Evolutionary conservation across 1,284 basidiomycete genomes (phyloP).

Genomic region (Psilocybe mexicana): DNA sequence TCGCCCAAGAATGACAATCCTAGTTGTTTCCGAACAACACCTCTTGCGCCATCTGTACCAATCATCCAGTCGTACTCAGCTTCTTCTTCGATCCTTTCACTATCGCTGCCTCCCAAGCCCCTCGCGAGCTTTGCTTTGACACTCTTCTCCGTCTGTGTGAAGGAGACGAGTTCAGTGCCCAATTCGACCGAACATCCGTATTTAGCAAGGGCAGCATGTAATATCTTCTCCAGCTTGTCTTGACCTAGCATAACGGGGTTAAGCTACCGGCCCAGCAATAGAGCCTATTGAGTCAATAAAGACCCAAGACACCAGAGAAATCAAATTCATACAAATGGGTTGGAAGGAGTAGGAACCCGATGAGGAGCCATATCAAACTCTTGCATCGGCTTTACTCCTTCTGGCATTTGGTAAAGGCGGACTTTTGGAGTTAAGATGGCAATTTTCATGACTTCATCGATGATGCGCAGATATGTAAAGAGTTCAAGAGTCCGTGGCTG

Average conservation of each 20-base stretch:
- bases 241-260: conserved; percentile 39
- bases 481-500: conserved; percentile 22
- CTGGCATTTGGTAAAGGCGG: conserved; percentile 30
- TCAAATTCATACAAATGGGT: conserved; percentile 28
- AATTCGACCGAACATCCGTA: conserved; percentile 36
- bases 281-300: conserved; percentile 19
- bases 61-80: conserved; percentile 37
- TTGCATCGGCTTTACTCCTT: conserved; percentile 24
- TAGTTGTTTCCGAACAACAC: conserved; percentile 43
- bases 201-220: conserved; percentile 34
- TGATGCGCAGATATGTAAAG: conserved; percentile 28
- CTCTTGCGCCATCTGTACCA: conserved; percentile 43
- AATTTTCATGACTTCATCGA: conserved; percentile 28
- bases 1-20: conserved; percentile 49
- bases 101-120: conserved; percentile 9
- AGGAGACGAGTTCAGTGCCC: conserved; percentile 38
- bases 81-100: conserved; percentile 24
- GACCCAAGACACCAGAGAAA: neutral
- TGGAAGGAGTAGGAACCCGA: conserved; percentile 32
- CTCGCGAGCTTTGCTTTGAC: conserved; percentile 34
- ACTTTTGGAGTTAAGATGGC: conserved; percentile 32
- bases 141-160: conserved; percentile 32
- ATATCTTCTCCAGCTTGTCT: conserved; percentile 36
- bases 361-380: conserved; percentile 35
- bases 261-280: conserved; percentile 22